A percentile compares a stretch with the other conserved stretches of the same genome.
These are phyloP conservation scores for Phaffia tasmanica DNA, from an alignment of 768 basidiomycete genomes.

Conservation along the genomic window DNA sequence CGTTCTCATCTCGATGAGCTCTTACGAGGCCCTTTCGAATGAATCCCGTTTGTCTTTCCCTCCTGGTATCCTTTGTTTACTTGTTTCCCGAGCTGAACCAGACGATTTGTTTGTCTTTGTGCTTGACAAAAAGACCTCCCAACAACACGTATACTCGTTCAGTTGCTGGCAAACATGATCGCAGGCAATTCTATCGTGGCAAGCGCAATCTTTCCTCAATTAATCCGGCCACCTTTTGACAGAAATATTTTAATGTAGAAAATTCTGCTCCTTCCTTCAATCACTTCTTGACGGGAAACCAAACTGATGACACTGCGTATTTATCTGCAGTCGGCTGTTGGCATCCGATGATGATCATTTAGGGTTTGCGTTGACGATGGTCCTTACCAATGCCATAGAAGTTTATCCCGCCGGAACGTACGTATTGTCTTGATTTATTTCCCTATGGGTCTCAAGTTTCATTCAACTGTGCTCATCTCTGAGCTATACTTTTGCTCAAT, in stretches of 20 bases:
- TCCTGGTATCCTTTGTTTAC: slow-evolving; percentile 7
- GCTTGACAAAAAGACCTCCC: slow-evolving; percentile 45
- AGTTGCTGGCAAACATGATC: slow-evolving; percentile 72
- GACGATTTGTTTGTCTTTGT: slow-evolving; percentile 8
- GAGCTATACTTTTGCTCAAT: neutral
- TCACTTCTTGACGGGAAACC: slow-evolving; percentile 40
- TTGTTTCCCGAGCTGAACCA: neutral
- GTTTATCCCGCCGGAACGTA: slow-evolving; percentile 51
- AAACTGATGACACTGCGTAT: neutral
- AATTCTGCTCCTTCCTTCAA: slow-evolving; percentile 30
- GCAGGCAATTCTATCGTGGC: slow-evolving; percentile 57
- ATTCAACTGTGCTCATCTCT: neutral
- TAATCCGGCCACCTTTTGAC: slow-evolving; percentile 59
- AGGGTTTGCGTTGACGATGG: slow-evolving; percentile 52
- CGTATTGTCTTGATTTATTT: slow-evolving; percentile 14
- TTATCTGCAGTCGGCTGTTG: slow-evolving; percentile 42
- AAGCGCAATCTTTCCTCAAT: slow-evolving; percentile 52
- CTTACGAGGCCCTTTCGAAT: slow-evolving; percentile 2
- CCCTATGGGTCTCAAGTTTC: slow-evolving; percentile 27
- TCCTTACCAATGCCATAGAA: slow-evolving; percentile 62
- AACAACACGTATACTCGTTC: slow-evolving; percentile 56
- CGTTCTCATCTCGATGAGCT: neutral
- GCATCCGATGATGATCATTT: slow-evolving; percentile 55
- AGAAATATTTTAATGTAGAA: slow-evolving; percentile 63
- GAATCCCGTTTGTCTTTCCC: neutral